These are phyloP conservation scores for Rostrohypoxylon terebratum DNA, from an alignment of 495 filamentous ascomycete genomes.

Conservation along the genomic window DNA sequence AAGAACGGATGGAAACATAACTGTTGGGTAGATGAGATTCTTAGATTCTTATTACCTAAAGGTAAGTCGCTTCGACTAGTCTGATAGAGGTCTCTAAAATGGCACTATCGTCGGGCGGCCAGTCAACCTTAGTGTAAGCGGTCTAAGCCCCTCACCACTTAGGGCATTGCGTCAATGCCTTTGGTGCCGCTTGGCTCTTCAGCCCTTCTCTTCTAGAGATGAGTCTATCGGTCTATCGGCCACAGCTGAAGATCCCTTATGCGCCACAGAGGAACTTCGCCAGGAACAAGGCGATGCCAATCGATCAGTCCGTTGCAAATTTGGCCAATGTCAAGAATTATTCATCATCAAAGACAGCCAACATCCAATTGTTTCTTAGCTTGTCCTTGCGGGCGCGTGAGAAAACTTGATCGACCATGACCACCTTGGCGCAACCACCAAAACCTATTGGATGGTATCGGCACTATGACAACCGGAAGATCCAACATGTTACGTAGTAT, in stretches of 20 bases:
- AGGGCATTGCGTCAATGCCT: constrained; percentile 8
- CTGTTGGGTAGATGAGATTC: constrained; percentile 9
- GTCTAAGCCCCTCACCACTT: constrained; percentile 6
- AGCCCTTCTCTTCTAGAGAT: constrained; percentile 7
- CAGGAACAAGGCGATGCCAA: neutral
- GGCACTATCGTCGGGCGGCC: neutral
- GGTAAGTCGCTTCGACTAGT: constrained; percentile 1
- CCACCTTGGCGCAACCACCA: constrained; percentile 34
- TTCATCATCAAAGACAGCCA: constrained; percentile 5
- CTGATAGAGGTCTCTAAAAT: constrained; percentile 30
- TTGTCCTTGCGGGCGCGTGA: constrained; percentile 24
- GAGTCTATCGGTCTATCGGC: neutral
- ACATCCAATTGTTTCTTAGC: constrained; percentile 25
- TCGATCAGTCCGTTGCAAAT: constrained; percentile 31
- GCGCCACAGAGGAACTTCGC: constrained; percentile 3
- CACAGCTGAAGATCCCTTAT: constrained; percentile 7
- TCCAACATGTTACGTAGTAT: constrained; percentile 29
- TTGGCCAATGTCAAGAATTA: neutral
- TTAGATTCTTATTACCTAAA: neutral
- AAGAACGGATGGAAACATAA: neutral
- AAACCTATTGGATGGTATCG: constrained; percentile 32
- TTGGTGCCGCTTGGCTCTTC: constrained; percentile 13
- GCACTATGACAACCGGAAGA: constrained; percentile 23
- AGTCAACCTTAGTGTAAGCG: neutral
- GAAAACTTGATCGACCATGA: constrained; percentile 9